Conservation (phyloP, 2,329 filamentous ascomycete species). For the Sporothrix schenckii region DNA sequence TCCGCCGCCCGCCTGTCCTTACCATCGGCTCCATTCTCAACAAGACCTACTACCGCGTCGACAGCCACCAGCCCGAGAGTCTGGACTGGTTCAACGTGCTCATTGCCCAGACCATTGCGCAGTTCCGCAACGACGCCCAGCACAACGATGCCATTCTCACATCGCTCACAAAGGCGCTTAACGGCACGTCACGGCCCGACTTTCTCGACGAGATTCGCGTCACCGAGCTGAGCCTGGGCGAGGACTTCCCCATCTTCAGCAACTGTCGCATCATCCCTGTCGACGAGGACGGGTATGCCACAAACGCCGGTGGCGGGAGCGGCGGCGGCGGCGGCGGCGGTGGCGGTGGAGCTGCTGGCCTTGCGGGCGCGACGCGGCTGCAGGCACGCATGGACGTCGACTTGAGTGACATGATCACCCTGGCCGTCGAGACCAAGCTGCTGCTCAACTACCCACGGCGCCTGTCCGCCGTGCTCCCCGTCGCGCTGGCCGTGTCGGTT, state of each 20-base stretch:
- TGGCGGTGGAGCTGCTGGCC: constrained; percentile 45
- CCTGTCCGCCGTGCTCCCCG: constrained; percentile 83
- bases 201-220: constrained; percentile 93
- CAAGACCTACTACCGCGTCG: constrained; percentile 97
- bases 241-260: constrained; percentile 98
- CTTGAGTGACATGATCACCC: constrained; percentile 90
- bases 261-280: constrained; percentile 96
- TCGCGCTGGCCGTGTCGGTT: constrained; percentile 87
- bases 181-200: constrained; percentile 81
- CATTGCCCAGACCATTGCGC: constrained; percentile 93
- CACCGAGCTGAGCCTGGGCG: constrained; percentile 89
- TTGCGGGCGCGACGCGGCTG: constrained; percentile 64
- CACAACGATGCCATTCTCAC: constrained; percentile 87
- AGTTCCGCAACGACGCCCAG: constrained; percentile 89
- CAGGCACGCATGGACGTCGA: constrained; percentile 98
- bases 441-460: constrained; percentile 94
- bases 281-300: constrained; percentile 67
- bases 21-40: constrained; percentile 92
- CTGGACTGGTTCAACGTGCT: constrained; percentile 99
- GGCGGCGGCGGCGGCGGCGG: constrained; percentile 37
- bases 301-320: background rate
- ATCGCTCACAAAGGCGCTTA: constrained; percentile 81
- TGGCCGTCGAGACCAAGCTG: constrained; percentile 92
- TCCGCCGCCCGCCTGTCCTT: constrained; percentile 71
- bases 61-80: constrained; percentile 93